Evolutionary conservation across 495 filamentous ascomycete genomes (phyloP), one percentile per base, ranked within the genome.

Genomic region (Lasiosphaeria miniovina): DNA sequence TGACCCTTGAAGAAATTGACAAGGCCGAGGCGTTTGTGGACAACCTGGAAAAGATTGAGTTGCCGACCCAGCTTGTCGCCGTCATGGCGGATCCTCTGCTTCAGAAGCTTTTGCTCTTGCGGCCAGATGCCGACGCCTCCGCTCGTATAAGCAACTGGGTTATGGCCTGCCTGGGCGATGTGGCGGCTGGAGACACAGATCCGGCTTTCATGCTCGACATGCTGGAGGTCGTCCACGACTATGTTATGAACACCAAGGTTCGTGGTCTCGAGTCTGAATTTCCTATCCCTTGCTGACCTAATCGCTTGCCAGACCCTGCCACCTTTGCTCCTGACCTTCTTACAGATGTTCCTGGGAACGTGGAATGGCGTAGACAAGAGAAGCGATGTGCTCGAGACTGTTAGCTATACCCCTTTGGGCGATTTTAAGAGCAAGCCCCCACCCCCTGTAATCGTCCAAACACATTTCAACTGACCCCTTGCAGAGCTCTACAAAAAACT

Each of bases 1-100:
- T 88, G 36, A 89, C 91, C 0, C 71, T 95, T 6, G 92, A 96
- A 66, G 91, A 94, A 62, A 81, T 95, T 45, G 87, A 90, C 57
- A 84, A 79, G 61, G 82, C 88, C 24, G 77, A 87, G 17, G 80
- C 87, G 59, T 88, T 96, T 63, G 84, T 92, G 14, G 80, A 83
- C 17, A 91, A 84, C 49, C 69, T 96, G 7, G 91, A 96, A 59
- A 86, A 81, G 62, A 86, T 96, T 38, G 89, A 93, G 65, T 72
- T 90, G 40, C 91, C 90, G 5, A 90, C 87, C 57, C 91, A 95
- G 69, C 77, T 94, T 3, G 85, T 90, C 32, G 90, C 92, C 6
- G 84, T 84, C 9, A 72, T 96, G 15, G 84, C 81, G 4, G 89
- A 96, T 70, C 84, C 83, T 6, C 78, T 96, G 51, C 81, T 93